Evolutionary conservation across 148 eudicot genomes (phyloP), one percentile per base, ranked within the genome.

Genomic region (Bassia scoparia): DNA sequence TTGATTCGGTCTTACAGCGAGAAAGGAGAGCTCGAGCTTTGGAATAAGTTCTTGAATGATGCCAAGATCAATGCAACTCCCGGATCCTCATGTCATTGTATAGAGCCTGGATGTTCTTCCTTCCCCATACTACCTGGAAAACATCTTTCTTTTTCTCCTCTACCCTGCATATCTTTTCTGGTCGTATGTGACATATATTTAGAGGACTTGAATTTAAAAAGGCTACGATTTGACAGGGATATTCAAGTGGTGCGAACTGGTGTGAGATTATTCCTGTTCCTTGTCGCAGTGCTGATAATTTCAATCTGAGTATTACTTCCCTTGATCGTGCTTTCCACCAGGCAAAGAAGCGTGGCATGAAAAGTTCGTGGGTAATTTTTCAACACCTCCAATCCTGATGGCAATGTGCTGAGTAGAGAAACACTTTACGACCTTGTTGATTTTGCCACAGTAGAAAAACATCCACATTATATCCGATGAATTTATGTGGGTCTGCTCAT

Each of bases 61-160:
- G 91, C 82, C 3, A 94, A 91, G 86, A 77, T 94, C 48, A 91
- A 86, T 68, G 76, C 77, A 15, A 90, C 83, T 74, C 93, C 98
- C 2, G 98, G 98, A 35, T 91, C 97, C 0, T 88, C 86, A 8
- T 91, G 98, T 67, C 98, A 91, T 44, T 94, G 98, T 76, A 86
- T 94, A 34, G 98, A 94, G 80, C 97, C 97, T 8, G 98, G 98
- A 48, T 94, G 97, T n/a, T n/a, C n/a, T 91, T 67, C 98, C 98
- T 59, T 82, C 98, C 14, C 97, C 98, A 13, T 94, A 94, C 76
- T 76, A 82, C 76, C 98, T 13, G 87, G 88, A 97, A 90, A 84
- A 85, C 55, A 71, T 58, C 21, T 29, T 33, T 44, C 58, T 0
- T 55, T 37, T 48, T 10, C 31, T 15, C 15, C 20, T 38, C 3